Evolutionary conservation across 768 basidiomycete species (phyloP), one percentile per base, ranked within the genome.

Genomic region (Trametes punicea): DNA sequence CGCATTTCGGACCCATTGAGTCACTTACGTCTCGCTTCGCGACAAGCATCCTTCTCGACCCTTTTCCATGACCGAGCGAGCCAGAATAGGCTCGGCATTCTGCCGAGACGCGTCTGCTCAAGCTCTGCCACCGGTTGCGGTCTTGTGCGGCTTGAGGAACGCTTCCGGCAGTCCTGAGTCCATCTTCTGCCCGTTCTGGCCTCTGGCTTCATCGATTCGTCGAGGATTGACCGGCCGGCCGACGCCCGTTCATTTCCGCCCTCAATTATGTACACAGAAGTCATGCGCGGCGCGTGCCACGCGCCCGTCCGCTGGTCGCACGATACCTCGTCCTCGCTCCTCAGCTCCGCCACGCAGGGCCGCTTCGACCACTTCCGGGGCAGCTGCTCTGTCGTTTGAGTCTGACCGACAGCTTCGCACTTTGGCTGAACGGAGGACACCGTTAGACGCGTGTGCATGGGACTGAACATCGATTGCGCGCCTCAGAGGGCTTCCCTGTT

Each of bases 181-280:
- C 34, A n/a, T 7, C 15, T 36, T 16, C 27, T 46, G 16, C 27
- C 27, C 30, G 45, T 30, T 46, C 26, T 16, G 25, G 45, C 27
- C 30, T 46, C 45, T 46, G 15, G 45, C 25, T 26, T 9, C 27
- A 46, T 46, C 45, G 45, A 30, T 30, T 4, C 45, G 45, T 46
- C 45, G 45, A 46, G 25, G 45, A 46, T 46, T 46, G 47, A 29
- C 47, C 33, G 47, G 46, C 46, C 46, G 47, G 47, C 8, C 18
- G 34, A 11, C 15, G 47, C 47, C 31, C 47, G 33, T 48, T 48
- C 47, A 48, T 48, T 48, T 48, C 47, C 47, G 47, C 33, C 7
- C 25, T 11, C 45, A 29, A 46, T 44, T 25, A 44, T 44, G 20
- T 44, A 36, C 34, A n/a, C 34, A n/a, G 13, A n/a, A 15, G 13